phyloP scores from a whole-genome alignment of 163 green algal species.

The Botryococcus braunii region DNA sequence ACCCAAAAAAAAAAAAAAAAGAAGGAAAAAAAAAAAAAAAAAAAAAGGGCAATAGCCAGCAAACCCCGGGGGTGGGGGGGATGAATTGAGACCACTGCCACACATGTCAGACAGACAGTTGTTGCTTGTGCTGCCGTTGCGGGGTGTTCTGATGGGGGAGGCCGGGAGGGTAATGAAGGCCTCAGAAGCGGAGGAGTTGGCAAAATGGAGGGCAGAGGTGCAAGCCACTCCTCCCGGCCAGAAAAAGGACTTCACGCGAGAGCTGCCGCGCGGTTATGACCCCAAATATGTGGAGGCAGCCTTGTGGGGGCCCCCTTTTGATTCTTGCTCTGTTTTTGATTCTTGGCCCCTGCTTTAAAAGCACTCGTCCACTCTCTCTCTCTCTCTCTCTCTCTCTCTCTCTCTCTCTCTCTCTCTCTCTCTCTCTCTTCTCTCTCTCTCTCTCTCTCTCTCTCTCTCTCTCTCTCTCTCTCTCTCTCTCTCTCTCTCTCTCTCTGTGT shows the following conservation, averaged over 20 bases:
- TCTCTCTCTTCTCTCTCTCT: too few species aligned
- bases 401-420: too few species aligned
- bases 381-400: too few species aligned
- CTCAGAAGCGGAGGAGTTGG: conserved; percentile 62
- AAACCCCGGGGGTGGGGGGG: background rate
- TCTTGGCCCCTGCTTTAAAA: too few species aligned
- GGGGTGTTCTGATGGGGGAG: background rate
- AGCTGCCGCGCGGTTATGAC: conserved; percentile 86
- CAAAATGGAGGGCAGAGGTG: conserved; percentile 40
- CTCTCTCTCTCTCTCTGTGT: too few species aligned
- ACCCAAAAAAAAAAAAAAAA: background rate
- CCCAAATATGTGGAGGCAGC: conserved; percentile 73
- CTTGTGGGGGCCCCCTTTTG: conserved; percentile 31
- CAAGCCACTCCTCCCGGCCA: conserved; percentile 57
- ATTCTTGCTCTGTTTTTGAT: too few species aligned
- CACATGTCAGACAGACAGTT: background rate
- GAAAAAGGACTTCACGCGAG: conserved; percentile 67
- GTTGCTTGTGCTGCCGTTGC: background rate
- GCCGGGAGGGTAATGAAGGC: too few species aligned
- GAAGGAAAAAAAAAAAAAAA: too few species aligned
- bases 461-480: too few species aligned
- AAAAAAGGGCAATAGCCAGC: background rate
- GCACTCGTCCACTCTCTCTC: too few species aligned
- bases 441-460: too few species aligned
- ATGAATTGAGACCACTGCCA: background rate